These are phyloP conservation scores for Diaporthe humulicola DNA, from an alignment of 2,329 filamentous ascomycete genomes.

Conservation along the genomic window DNA sequence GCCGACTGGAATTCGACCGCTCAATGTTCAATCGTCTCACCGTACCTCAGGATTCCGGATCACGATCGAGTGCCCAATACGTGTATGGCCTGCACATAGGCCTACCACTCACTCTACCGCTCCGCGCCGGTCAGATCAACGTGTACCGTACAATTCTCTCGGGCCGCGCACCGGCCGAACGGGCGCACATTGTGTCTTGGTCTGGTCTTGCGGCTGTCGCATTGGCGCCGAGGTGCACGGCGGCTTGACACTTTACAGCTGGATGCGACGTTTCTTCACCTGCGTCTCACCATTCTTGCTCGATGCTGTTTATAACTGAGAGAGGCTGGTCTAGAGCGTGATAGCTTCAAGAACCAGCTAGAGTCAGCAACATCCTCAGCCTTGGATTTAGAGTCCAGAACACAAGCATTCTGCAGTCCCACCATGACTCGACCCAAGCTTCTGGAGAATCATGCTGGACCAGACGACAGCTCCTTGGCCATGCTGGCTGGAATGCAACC, in stretches of 20 bases:
- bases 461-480: constrained; percentile 25
- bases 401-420: constrained; percentile 20
- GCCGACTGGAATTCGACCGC: background rate
- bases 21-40: background rate
- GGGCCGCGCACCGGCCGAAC: background rate
- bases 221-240: constrained; percentile 15
- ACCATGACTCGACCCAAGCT: constrained; percentile 29
- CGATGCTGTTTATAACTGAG: background rate
- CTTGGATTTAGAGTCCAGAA: constrained; percentile 7
- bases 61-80: background rate
- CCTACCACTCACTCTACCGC: background rate
- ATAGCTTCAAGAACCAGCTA: background rate
- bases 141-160: too few species aligned
- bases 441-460: background rate
- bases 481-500: background rate
- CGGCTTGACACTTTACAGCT: background rate
- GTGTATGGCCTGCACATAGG: background rate
- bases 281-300: constrained; percentile 24
- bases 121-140: background rate
- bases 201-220: background rate
- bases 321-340: background rate
- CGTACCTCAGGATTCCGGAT: background rate
- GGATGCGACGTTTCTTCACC: background rate
- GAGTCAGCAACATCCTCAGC: constrained; percentile 19
- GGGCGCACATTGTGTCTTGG: background rate